Evolutionary conservation across 1,139 yeast species (phyloP).

Genomic region (Kodamaea anthophila): DNA sequence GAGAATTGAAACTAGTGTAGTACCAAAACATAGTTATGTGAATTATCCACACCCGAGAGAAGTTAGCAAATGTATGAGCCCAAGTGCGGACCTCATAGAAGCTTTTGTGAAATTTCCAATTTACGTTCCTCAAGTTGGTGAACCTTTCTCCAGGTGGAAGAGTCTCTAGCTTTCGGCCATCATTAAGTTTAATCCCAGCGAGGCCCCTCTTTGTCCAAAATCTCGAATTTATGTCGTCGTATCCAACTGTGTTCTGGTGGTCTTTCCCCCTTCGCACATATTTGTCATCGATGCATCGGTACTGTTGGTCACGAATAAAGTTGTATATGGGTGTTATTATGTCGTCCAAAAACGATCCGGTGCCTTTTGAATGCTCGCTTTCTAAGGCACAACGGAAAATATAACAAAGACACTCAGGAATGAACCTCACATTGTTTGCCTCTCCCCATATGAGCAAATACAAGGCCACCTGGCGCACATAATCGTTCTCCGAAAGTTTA

Average conservation of each 20-base stretch:
- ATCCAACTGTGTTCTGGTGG: conserved; percentile 68
- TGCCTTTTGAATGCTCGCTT: conserved; percentile 1
- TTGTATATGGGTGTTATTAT: conserved; percentile 43
- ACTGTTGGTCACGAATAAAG: conserved; percentile 39
- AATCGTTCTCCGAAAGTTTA: conserved; percentile 15
- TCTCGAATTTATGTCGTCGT: conserved; percentile 80
- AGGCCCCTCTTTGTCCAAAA: conserved; percentile 76
- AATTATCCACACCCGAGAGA: conserved; percentile 78
- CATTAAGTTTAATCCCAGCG: conserved; percentile 36
- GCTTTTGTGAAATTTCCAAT: conserved; percentile 72
- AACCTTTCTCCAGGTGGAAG: conserved; percentile 36
- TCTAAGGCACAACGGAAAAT: conserved; percentile 30
- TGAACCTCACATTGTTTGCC: conserved; percentile 35
- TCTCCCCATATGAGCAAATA: conserved; percentile 41
- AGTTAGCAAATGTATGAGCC: conserved; percentile 71
- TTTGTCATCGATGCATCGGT: conserved; percentile 26
- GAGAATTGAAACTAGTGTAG: conserved; percentile 71
- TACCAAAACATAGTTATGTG: conserved; percentile 79
- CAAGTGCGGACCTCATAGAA: conserved; percentile 70
- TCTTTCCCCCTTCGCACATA: conserved; percentile 54
- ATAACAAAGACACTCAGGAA: conserved; percentile 40
- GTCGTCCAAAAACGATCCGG: conserved; percentile 24
- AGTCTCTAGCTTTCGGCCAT: conserved; percentile 26
- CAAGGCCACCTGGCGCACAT: conserved; percentile 25
- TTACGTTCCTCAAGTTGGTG: conserved; percentile 37